Base-by-base conservation (phyloP, 768 basidiomycete genomes). In the Guyanaporus albipodus region DNA sequence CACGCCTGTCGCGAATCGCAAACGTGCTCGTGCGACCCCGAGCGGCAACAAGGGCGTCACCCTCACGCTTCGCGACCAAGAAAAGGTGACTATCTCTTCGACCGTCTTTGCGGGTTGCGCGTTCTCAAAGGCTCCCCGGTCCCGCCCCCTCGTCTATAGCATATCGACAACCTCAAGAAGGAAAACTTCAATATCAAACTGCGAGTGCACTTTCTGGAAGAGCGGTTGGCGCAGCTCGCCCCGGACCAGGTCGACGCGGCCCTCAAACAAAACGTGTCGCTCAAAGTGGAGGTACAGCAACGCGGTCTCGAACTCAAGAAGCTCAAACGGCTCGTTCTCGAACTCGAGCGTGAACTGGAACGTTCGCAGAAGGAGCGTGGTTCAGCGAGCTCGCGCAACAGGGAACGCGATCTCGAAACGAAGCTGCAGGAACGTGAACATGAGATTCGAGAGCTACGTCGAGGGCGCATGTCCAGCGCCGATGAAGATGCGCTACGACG, bases 111-210 rank as follows among this genome's bases (percentile, higher is more conserved):
- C 21, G 19, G 7, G n/a, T n/a, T 21, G 7, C 35, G 9, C 29
- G 18, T 31, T 38, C 11, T 38, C 0, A 17, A 32, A n/a, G n/a
- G n/a, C n/a, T n/a, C n/a, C 11, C 15, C 2, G 8, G 43, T 15
- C 8, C 21, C 23, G 6, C 15, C 24, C 1, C 7, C 31, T 24
- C 32, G 9, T 22, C n/a, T n/a, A n/a, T 59, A 98, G 94, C 89
- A 94, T 66, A 91, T 96, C 61, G 92, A 98, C 69, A 83, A 83
- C 52, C 80, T 93, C 59, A 93, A 95, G 72, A 96, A 94, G 66
- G 94, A 98, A 66, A 95, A 95, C 73, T 97, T 98, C 66, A 87
- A 85, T 60, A 84, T 99, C 63, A 96, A 97, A 67, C 79, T 98
- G 42, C 89, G 92, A 48, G 89, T 97, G 4, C 92, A 96, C 62